Evolutionary conservation across 129 eudicot species (phyloP).

Genomic region (Smallanthus sonchifolius): DNA sequence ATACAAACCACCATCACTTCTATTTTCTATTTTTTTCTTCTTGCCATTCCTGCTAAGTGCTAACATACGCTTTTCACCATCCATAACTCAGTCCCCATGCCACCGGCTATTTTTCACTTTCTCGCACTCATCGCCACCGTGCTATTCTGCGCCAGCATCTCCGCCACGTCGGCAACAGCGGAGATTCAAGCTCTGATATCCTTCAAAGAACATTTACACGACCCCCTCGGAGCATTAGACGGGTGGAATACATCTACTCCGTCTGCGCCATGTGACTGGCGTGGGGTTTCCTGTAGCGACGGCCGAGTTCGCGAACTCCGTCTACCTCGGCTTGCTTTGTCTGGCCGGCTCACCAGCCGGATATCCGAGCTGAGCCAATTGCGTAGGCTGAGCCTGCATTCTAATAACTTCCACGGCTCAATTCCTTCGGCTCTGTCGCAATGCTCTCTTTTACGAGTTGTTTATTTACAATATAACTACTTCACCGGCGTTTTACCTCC

Average conservation of each 20-base stretch:
- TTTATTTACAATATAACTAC: conserved; percentile 53
- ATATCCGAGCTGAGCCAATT: conserved; percentile 47
- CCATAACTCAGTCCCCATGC: conserved; percentile 37
- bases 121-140: conserved; percentile 18
- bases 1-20: no score
- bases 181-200: conserved; percentile 46
- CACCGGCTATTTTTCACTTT: conserved; percentile 46
- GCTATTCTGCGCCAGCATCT: conserved; percentile 29
- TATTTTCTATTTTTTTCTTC: neutral
- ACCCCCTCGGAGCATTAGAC: conserved; percentile 64
- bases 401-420: conserved; percentile 47
- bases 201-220: conserved; percentile 47
- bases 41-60: conserved; percentile 27
- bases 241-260: conserved; percentile 60
- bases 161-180: conserved; percentile 20
- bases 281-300: conserved; percentile 49
- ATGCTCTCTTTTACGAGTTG: conserved; percentile 56
- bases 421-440: conserved; percentile 44
- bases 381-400: conserved; percentile 54
- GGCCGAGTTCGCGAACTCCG: conserved; percentile 51
- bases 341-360: conserved; percentile 44
- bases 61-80: conserved; percentile 32
- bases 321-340: conserved; percentile 56
- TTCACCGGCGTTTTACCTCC: conserved; percentile 61
- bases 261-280: conserved; percentile 83